Evolutionary conservation across 495 filamentous ascomycete species (phyloP).

Genomic region (Podospora australis): DNA sequence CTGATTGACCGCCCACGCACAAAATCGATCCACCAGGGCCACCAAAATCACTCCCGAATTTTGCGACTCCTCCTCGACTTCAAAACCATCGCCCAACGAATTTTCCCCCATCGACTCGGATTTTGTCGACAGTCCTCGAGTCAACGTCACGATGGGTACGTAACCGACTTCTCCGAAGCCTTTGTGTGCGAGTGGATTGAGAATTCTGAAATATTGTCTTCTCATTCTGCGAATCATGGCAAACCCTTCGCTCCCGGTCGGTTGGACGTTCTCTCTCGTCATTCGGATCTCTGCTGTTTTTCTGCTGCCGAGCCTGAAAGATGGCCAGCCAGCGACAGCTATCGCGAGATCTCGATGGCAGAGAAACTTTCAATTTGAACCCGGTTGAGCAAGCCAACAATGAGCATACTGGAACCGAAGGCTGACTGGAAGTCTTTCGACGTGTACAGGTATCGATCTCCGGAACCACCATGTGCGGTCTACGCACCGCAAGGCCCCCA

Average conservation of each 20-base stretch:
- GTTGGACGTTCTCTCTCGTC: constrained; percentile 1
- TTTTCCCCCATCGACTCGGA: constrained; percentile 31
- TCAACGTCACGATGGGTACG: constrained; percentile 48
- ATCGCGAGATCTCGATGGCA: constrained; percentile 11
- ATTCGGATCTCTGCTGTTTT: neutral
- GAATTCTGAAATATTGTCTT: constrained; percentile 16
- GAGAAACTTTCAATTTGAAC: constrained; percentile 20
- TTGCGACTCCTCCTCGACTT: constrained; percentile 1
- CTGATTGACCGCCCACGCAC: constrained; percentile 33
- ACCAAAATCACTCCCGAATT: constrained; percentile 12
- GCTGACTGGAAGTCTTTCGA: constrained; percentile 44
- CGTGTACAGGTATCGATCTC: constrained; percentile 58
- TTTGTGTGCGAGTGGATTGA: constrained; percentile 42
- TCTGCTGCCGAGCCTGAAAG: neutral
- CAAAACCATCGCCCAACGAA: constrained; percentile 29
- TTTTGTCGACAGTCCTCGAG: constrained; percentile 33
- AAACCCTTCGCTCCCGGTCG: constrained; percentile 22
- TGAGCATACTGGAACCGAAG: constrained; percentile 45
- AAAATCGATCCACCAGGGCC: constrained; percentile 22
- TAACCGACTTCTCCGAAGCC: constrained; percentile 24
- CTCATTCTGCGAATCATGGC: constrained; percentile 36
- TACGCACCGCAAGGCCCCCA: constrained; percentile 89
- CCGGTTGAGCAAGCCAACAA: constrained; percentile 22
- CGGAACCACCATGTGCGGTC: constrained; percentile 77
- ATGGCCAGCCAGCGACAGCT: neutral